phyloP scores from a whole-genome alignment of 306 rosid genomes.

The Crotalaria pallida region DNA sequence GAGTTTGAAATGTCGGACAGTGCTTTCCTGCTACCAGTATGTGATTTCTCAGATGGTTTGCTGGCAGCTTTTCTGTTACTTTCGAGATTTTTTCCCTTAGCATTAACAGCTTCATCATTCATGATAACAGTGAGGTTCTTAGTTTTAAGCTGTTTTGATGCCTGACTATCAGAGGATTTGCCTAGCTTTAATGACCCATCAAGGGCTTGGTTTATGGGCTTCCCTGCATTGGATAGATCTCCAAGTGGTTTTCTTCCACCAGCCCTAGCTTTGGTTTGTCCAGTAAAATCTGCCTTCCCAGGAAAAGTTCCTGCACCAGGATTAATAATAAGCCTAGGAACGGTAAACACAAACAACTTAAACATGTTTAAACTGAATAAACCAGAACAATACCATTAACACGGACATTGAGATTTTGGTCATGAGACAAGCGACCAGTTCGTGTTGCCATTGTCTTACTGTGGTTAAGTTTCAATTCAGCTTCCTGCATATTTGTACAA shows the following conservation, averaged over 20 bases:
- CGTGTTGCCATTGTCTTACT: slow-evolving; percentile 42
- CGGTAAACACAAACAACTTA: neutral
- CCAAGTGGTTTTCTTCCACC: slow-evolving; percentile 69
- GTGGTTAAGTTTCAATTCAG: neutral
- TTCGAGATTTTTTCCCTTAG: neutral
- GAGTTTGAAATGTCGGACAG: slow-evolving; percentile 71
- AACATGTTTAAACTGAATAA: neutral
- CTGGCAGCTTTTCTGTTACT: slow-evolving; percentile 14
- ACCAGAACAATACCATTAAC: slow-evolving; percentile 36
- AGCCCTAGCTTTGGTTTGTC: slow-evolving; percentile 39
- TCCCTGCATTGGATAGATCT: slow-evolving; percentile 50
- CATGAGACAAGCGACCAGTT: slow-evolving; percentile 35
- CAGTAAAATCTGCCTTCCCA: slow-evolving; percentile 33
- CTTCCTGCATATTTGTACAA: slow-evolving; percentile 16
- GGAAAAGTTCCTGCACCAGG: slow-evolving; percentile 31
- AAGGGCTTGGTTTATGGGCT: slow-evolving; percentile 27
- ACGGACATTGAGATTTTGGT: slow-evolving; percentile 35
- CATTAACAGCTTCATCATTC: slow-evolving; percentile 23
- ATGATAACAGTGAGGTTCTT: slow-evolving; percentile 15
- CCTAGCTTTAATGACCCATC: slow-evolving; percentile 32
- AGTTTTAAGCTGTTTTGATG: slow-evolving; percentile 25
- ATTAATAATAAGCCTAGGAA: neutral
- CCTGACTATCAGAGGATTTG: slow-evolving; percentile 30
- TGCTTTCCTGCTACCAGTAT: slow-evolving; percentile 39
- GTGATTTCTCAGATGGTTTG: slow-evolving; percentile 39